Base-by-base conservation (phyloP, 768 basidiomycete genomes). In the Cubamyces lactineus region DNA sequence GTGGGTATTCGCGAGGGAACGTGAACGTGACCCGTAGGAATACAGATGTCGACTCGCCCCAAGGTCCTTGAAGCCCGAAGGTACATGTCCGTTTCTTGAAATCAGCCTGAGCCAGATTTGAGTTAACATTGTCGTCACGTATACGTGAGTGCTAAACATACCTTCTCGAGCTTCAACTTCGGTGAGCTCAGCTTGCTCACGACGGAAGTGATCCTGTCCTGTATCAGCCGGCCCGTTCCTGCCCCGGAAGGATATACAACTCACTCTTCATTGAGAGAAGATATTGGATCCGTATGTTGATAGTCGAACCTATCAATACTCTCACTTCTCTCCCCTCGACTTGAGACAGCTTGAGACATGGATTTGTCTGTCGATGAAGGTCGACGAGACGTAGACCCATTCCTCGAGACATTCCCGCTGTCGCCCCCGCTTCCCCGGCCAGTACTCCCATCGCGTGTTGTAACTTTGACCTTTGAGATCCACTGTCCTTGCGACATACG, bases 1-100 rank as follows among this genome's bases (percentile, higher is more conserved):
- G 80, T 0, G 92, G 90, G 70, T 98, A 98, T 45, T 84, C 84
- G 23, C 85, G 80, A 0, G 96, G 95, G 69, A 98, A 98, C 1
- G 85, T 87, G 76, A 97, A 96, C 1, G 91, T 89, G 26, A 96
- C 84, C 0, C 96, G 87, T 60, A 95, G 86, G 75, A 93, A 95
- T 7, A 90, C 89, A 19, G 87, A 89, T 12, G 87, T 88, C 0
- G 82, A 84, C 58, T 89, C 89, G n/a, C 91, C 93, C 94, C 94
- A 96, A 2, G 94, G 94, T 2, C 92, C 92, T 64, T 92, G 86
- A 45, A 98, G 77, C 4, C 93, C 91, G 49, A 97, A 80, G 1
- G 93, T 94, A 67, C 92, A 92, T 15, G 86, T 89, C 11, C 93
- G 85, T 67, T 83, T 86, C 71, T 89, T 90, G 41, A 90, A 76